These are phyloP conservation scores for Candida wancherniae DNA, from an alignment of 805 yeast species.

Conservation along the genomic window DNA sequence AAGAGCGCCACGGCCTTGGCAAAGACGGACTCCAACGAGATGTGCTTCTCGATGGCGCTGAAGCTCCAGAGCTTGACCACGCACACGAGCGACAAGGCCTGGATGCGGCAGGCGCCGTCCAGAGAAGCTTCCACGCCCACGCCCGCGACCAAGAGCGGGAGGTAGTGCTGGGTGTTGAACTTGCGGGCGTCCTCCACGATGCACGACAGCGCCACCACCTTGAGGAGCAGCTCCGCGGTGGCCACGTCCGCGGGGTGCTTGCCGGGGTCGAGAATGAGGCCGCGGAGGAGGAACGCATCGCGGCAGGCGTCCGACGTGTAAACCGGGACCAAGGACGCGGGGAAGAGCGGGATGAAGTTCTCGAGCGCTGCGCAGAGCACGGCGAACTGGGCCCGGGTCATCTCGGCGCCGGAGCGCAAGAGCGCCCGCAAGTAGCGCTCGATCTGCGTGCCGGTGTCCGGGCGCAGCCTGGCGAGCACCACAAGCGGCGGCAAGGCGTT, in stretches of 20 bases:
- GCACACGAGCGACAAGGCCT: constrained; percentile 14
- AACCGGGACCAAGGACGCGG: constrained; percentile 8
- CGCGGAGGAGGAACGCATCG: constrained; percentile 9
- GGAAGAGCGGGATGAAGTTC: constrained; percentile 12
- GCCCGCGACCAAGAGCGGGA: constrained; percentile 13
- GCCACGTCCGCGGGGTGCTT: constrained; percentile 3
- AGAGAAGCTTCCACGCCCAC: constrained; percentile 1
- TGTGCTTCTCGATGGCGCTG: constrained; percentile 13
- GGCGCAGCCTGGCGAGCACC: background rate
- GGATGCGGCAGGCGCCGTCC: background rate
- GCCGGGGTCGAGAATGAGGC: constrained; percentile 7
- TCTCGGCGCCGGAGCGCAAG: background rate
- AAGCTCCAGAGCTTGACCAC: constrained; percentile 18
- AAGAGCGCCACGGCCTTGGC: constrained; percentile 4
- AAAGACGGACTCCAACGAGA: constrained; percentile 11
- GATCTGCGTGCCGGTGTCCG: background rate
- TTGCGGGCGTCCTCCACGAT: constrained; percentile 13
- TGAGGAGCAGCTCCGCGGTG: constrained; percentile 9
- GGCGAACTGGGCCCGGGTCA: background rate
- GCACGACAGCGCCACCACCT: constrained; percentile 14
- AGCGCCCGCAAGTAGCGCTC: constrained; percentile 1
- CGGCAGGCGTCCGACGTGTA: constrained; percentile 12
- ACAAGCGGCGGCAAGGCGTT: constrained; percentile 2
- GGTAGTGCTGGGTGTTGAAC: constrained; percentile 13
- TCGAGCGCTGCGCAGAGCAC: constrained; percentile 9